Evolutionary conservation across 116 monocot genomes (phyloP).

Genomic region (Dioscorea cayenensis): DNA sequence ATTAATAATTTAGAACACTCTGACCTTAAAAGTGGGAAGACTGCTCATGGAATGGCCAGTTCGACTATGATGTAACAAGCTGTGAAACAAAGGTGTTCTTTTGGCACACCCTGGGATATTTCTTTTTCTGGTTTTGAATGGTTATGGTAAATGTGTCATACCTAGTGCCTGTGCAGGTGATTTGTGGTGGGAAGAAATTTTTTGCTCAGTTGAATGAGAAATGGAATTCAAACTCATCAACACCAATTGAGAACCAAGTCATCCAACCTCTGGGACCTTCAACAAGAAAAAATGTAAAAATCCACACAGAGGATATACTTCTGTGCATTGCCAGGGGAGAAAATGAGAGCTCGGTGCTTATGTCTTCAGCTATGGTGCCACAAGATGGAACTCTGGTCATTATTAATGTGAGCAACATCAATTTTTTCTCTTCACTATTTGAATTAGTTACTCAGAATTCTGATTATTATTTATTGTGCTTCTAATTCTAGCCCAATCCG

Average conservation of each 20-base stretch:
- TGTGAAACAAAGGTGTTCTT: constrained; percentile 53
- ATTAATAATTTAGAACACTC: background rate
- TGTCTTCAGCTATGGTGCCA: constrained; percentile 34
- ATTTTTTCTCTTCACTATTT: constrained; percentile 3
- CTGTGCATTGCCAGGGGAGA: background rate
- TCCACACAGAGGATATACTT: background rate
- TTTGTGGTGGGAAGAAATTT: constrained; percentile 36
- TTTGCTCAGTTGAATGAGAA: constrained; percentile 59
- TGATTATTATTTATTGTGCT: background rate
- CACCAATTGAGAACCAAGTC: background rate
- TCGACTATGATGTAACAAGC: constrained; percentile 53
- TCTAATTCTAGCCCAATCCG: constrained; percentile 40
- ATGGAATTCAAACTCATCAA: constrained; percentile 14
- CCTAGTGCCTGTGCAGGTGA: constrained; percentile 23
- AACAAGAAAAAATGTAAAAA: background rate
- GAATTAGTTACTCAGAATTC: background rate
- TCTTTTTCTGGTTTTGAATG: background rate
- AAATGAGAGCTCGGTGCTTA: constrained; percentile 6
- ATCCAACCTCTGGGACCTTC: background rate
- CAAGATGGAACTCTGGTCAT: constrained; percentile 46
- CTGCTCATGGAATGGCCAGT: constrained; percentile 37
- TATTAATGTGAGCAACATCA: constrained; percentile 44
- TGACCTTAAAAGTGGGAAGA: constrained; percentile 58
- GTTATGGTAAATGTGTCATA: background rate
- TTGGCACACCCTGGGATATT: background rate